phyloP scores from a whole-genome alignment of 768 basidiomycete genomes.

The Hypholoma sublateritium region DNA sequence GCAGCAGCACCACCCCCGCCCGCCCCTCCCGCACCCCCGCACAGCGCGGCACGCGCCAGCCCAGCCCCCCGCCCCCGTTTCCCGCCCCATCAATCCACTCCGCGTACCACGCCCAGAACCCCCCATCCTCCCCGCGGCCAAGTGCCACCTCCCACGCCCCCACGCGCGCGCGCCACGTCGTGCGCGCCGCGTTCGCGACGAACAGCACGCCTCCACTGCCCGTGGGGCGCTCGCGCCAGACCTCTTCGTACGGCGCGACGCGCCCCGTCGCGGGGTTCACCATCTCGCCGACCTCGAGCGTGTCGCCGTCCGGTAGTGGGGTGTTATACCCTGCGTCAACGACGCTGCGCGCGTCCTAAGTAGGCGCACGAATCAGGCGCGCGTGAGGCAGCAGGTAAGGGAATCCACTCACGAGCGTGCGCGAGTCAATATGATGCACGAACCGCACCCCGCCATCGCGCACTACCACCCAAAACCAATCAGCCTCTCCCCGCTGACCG shows the following conservation, averaged over 20 bases:
- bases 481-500: no score
- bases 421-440: constrained; percentile 13
- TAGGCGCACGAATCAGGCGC: not conserved
- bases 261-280: constrained; percentile 8
- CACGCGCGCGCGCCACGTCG: not conserved
- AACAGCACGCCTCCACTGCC: not conserved
- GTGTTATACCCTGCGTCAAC: constrained; percentile 8
- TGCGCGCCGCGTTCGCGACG: not conserved
- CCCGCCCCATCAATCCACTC: not conserved
- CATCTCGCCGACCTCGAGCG: constrained; percentile 13
- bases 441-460: constrained; percentile 9
- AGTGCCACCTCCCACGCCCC: not conserved
- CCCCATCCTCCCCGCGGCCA: not conserved
- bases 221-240: constrained; percentile 4
- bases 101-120: constrained; percentile 8
- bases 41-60: not conserved
- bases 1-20: not conserved
- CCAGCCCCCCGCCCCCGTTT: no score
- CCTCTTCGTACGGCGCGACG: constrained; percentile 11
- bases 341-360: constrained; percentile 4
- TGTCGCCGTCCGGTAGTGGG: not conserved
- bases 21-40: not conserved
- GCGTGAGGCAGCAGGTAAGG: not conserved
- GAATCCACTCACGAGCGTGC: constrained; percentile 6
- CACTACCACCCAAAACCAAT: constrained; percentile 3